A percentile compares a stretch with the other conserved stretches of the same genome.
Evolutionary conservation across 441 rosid species (phyloP).

Genomic region (Brassica balearica): DNA sequence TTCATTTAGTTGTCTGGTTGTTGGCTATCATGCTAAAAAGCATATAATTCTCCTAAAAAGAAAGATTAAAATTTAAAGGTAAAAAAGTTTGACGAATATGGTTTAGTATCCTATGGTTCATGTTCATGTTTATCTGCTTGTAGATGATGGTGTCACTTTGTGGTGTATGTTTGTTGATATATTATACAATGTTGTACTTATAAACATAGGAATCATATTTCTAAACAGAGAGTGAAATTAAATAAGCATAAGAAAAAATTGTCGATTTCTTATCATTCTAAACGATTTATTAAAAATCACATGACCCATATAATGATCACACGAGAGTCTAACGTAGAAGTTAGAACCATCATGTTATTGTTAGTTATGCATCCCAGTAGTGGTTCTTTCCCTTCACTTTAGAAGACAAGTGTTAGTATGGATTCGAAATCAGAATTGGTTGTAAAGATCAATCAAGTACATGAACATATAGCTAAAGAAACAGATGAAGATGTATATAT

Average conservation of each 20-base stretch:
- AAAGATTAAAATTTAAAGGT: constrained; percentile 3
- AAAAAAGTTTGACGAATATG: background rate
- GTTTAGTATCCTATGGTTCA: constrained; percentile 1
- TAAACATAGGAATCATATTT: background rate
- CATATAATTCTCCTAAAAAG: background rate
- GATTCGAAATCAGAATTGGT: background rate
- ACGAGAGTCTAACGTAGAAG: background rate
- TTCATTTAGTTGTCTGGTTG: constrained; percentile 18
- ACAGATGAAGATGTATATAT: background rate
- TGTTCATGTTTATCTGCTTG: constrained; percentile 8
- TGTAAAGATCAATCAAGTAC: background rate
- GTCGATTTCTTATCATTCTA: too few species aligned
- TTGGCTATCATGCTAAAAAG: constrained; percentile 15
- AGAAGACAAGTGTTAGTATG: background rate
- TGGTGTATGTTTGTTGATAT: background rate
- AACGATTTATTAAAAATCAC: background rate
- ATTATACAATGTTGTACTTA: background rate
- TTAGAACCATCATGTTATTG: background rate
- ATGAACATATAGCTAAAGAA: background rate
- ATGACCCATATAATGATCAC: background rate
- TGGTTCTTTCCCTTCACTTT: too few species aligned
- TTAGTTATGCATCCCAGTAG: background rate
- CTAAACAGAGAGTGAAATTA: background rate
- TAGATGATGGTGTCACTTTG: constrained; percentile 11
- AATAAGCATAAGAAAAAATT: too few species aligned